phyloP scores from a whole-genome alignment of 768 basidiomycete species.

The Boletus tylopilopsis region DNA sequence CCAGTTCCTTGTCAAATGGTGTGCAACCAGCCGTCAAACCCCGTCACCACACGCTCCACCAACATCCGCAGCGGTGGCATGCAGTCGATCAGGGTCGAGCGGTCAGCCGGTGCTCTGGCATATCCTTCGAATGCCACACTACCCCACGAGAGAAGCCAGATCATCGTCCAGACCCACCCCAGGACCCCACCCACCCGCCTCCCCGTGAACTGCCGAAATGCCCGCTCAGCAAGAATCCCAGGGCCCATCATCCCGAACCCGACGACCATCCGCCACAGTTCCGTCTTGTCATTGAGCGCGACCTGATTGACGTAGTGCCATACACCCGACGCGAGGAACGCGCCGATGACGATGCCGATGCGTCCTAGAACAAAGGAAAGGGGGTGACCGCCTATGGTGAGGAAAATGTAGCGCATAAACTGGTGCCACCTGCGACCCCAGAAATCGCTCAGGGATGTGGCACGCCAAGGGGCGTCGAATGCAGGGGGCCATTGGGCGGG shows the following conservation, averaged over 20 bases:
- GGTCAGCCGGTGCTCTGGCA: neutral
- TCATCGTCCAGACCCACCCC: neutral
- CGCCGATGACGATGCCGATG: neutral
- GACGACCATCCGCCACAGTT: neutral
- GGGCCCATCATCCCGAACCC: neutral
- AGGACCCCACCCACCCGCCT: neutral
- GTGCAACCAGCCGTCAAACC: neutral
- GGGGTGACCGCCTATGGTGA: neutral
- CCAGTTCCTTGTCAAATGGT: too few species aligned
- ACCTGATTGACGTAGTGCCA: neutral
- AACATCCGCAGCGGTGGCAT: neutral
- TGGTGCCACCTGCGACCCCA: neutral
- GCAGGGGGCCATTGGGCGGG: neutral
- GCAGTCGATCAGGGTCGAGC: neutral
- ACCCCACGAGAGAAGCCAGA: neutral
- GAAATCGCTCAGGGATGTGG: neutral
- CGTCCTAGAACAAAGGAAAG: neutral
- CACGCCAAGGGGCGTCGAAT: neutral
- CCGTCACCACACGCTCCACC: neutral
- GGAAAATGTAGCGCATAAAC: neutral
- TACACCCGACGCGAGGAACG: neutral
- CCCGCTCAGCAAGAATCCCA: neutral
- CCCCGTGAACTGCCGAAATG: neutral
- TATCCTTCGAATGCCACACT: neutral
- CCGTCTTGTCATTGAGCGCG: neutral